A percentile compares a stretch with the other conserved stretches of the same genome.
phyloP scores from a whole-genome alignment of 2,329 filamentous ascomycete genomes.

The Clonostachys byssicola region DNA sequence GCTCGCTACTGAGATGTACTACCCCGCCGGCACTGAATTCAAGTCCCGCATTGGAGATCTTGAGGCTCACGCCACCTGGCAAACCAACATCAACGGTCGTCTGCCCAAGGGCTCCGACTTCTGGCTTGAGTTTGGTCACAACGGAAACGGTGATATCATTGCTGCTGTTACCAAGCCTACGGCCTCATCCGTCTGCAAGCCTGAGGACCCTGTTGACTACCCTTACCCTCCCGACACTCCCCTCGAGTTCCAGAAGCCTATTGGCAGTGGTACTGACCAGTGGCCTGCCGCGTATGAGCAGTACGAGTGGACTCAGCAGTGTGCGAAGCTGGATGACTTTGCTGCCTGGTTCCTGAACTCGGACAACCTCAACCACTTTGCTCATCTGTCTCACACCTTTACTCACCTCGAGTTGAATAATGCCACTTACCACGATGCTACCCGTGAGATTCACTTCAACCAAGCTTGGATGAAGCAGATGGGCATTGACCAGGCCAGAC shows the following conservation, averaged over 20 bases:
- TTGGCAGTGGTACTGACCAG: constrained; percentile 41
- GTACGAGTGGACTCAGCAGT: constrained; percentile 44
- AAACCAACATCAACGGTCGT: constrained; percentile 32
- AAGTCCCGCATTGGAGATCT: constrained; percentile 42
- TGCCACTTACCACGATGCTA: constrained; percentile 52
- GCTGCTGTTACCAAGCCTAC: constrained; percentile 44
- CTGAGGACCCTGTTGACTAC: constrained; percentile 34
- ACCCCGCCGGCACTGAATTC: constrained; percentile 41
- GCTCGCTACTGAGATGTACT: constrained; percentile 44
- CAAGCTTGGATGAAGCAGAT: constrained; percentile 51
- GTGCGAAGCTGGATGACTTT: constrained; percentile 43
- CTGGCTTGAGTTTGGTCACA: constrained; percentile 50
- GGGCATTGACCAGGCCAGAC: constrained; percentile 36
- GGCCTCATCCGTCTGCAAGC: constrained; percentile 33
- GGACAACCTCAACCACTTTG: constrained; percentile 48
- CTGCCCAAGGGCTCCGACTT: constrained; percentile 46
- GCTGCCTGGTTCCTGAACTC: constrained; percentile 46
- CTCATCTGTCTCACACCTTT: constrained; percentile 59
- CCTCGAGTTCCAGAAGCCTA: constrained; percentile 38
- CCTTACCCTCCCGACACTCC: constrained; percentile 35
- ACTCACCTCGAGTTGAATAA: constrained; percentile 56
- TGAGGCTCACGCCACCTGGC: constrained; percentile 37
- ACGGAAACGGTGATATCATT: constrained; percentile 40
- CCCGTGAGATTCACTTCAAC: constrained; percentile 57
- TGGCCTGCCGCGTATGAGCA: constrained; percentile 47